phyloP scores from a whole-genome alignment of 1,139 yeast genomes.

The Eremothecium cymbalariae region DNA sequence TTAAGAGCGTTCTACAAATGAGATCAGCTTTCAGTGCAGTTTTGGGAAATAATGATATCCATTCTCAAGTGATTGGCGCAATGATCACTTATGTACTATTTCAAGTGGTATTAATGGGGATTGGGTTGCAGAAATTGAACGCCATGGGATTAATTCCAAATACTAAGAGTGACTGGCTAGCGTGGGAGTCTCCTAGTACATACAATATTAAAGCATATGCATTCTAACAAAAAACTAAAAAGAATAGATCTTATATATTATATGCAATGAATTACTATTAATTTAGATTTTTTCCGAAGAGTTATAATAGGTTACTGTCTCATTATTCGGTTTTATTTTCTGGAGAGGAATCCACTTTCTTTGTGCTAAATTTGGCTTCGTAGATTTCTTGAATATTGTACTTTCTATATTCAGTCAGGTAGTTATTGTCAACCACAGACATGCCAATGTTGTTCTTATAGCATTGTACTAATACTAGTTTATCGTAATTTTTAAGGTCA shows the following conservation, averaged over 20 bases:
- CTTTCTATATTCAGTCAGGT: conserved; percentile 38
- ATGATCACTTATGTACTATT: conserved; percentile 47
- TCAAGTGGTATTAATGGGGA: conserved; percentile 56
- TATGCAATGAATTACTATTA: background rate
- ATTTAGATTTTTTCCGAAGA: background rate
- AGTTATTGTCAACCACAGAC: conserved; percentile 65
- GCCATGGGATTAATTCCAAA: conserved; percentile 89
- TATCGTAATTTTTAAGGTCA: conserved; percentile 73
- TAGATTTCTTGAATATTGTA: conserved; percentile 56
- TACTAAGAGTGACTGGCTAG: conserved; percentile 81
- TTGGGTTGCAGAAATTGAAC: conserved; percentile 80
- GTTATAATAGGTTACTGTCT: background rate
- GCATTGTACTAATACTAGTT: conserved; percentile 75
- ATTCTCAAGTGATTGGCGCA: conserved; percentile 39
- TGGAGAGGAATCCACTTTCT: conserved; percentile 2
- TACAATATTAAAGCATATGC: conserved; percentile 20
- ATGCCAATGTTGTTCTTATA: conserved; percentile 77
- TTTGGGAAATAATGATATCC: conserved; percentile 33
- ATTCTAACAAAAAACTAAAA: conserved; percentile 14
- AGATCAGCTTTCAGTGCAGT: conserved; percentile 39
- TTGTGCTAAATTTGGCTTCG: conserved; percentile 36
- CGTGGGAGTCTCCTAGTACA: conserved; percentile 57
- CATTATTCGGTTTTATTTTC: background rate
- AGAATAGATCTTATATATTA: conserved; percentile 2
- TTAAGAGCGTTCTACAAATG: conserved; percentile 60